Evolutionary conservation across 2,329 filamentous ascomycete species (phyloP), one percentile per base, ranked within the genome.

Genomic region (Ampelomyces quisqualis): DNA sequence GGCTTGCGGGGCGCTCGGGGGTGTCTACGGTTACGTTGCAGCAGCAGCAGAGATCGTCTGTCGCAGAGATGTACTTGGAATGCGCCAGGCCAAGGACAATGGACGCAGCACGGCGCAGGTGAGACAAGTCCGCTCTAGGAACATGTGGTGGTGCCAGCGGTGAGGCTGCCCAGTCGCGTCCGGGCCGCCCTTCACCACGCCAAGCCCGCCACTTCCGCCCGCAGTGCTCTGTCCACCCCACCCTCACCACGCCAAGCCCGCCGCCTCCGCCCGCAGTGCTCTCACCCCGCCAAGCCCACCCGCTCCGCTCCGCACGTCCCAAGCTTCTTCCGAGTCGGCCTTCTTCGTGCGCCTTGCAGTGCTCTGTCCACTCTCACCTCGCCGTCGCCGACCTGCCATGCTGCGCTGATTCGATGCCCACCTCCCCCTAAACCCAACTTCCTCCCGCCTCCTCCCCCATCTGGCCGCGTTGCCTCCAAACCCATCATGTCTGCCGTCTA

Each of bases 401-500:
- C 46, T 50, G 50, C 49, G 38, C 47, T 60, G 43, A 52, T n/a
- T 14, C 36, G 34, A 34, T 28, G 29, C 23, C 43, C 37, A 23
- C 15, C 20, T 28, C 30, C 34, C 18, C 15, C 14, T 18, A 38
- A 22, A 26, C 20, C 20, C 19, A 41, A 33, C 28, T 14, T 10
- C 32, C n/a, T 28, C 26, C 20, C n/a, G n/a, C n/a, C n/a, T n/a
- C n/a, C n/a, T n/a, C n/a, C 29, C 38, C 19, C 40, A 35, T 28
- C 38, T 15, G 41, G 47, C 40, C 47, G 48, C 50, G 43, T 44
- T 44, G 39, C 38, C 38, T 41, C 41, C 40, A 28, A 28, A 33
- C 34, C 31, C 42, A 52, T 45, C 64, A 81, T 81, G 77, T 74
- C 77, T 34, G 65, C 76, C 38, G 55, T 73, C 55, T 73, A 76